A percentile compares a stretch with the other conserved stretches of the same genome.
phyloP scores from a whole-genome alignment of 306 rosid species.

The Vigna radiata region DNA sequence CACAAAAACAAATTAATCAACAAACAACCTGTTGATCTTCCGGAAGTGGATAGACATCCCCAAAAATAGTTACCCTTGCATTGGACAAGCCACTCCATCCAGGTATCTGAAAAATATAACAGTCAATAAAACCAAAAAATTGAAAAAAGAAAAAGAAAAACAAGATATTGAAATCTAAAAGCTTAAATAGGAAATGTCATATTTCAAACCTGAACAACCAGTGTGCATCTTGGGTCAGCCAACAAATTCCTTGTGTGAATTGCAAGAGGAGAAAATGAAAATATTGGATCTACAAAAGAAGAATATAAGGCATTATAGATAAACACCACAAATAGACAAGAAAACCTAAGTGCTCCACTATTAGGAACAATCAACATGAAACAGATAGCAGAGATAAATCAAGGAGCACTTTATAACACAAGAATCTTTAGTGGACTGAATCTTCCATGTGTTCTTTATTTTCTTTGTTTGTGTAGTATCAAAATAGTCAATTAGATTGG shows the following conservation, averaged over 20 bases:
- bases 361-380: neutral
- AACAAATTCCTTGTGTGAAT: conserved; percentile 95
- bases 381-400: conserved; percentile 15
- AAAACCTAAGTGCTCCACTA: conserved; percentile 17
- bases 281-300: conserved; percentile 80
- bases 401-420: conserved; percentile 15
- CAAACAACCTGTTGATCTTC: conserved; percentile 85
- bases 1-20: conserved; percentile 31
- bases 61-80: conserved; percentile 99
- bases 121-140: conserved; percentile 50
- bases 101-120: conserved; percentile 73
- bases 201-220: conserved; percentile 93
- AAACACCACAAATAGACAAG: conserved; percentile 30
- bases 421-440: conserved; percentile 19
- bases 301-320: conserved; percentile 14
- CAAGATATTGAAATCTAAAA: conserved; percentile 35
- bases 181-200: conserved; percentile 33
- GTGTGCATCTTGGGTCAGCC: conserved; percentile 95
- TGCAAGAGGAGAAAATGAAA: conserved; percentile 97
- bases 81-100: conserved; percentile 99
- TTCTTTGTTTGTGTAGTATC: neutral
- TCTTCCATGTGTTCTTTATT: neutral
- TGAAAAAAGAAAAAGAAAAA: conserved; percentile 39
- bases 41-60: conserved; percentile 95
- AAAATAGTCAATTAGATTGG: neutral